Conservation (phyloP, 306 rosid species). For the Fragaria nilgerrensis region DNA sequence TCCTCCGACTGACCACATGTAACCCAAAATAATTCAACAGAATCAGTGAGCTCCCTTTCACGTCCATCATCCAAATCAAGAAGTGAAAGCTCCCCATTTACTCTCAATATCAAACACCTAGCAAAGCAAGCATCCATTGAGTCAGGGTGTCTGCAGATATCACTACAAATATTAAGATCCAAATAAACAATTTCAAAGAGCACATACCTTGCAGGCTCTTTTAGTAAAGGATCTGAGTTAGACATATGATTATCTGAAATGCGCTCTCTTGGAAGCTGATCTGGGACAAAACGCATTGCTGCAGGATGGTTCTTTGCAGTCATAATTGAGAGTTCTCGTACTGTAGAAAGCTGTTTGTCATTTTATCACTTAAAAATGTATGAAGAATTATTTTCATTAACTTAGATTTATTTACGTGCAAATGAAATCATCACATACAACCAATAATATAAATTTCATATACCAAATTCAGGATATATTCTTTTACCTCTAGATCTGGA, state of each 20-base stretch:
- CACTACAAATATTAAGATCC: slow-evolving; percentile 9
- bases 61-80: slow-evolving; percentile 96
- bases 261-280: slow-evolving; percentile 66
- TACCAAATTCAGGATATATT: slow-evolving; percentile 32
- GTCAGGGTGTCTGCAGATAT: slow-evolving; percentile 25
- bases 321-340: slow-evolving; percentile 98
- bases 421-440: slow-evolving; percentile 5
- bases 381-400: slow-evolving; percentile 37
- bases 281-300: slow-evolving; percentile 92
- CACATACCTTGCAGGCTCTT: slow-evolving; percentile 89
- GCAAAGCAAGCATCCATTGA: slow-evolving; percentile 34
- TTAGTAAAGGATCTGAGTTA: slow-evolving; percentile 46
- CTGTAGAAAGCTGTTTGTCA: slow-evolving; percentile 99
- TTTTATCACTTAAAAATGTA: slow-evolving; percentile 93
- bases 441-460: not conserved
- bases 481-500: slow-evolving; percentile 80
- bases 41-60: slow-evolving; percentile 89
- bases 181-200: slow-evolving; percentile 5
- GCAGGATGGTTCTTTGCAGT: slow-evolving; percentile 99
- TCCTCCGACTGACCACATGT: slow-evolving; percentile 98
- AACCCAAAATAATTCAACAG: slow-evolving; percentile 98
- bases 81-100: slow-evolving; percentile 94
- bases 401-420: slow-evolving; percentile 18
- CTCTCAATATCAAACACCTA: slow-evolving; percentile 93
- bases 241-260: slow-evolving; percentile 54